Percentiles rank a stretch among this genome's conserved stretches.
Conservation (phyloP, 2,329 filamentous ascomycete species). For the Paraphoma chrysanthemicola region DNA sequence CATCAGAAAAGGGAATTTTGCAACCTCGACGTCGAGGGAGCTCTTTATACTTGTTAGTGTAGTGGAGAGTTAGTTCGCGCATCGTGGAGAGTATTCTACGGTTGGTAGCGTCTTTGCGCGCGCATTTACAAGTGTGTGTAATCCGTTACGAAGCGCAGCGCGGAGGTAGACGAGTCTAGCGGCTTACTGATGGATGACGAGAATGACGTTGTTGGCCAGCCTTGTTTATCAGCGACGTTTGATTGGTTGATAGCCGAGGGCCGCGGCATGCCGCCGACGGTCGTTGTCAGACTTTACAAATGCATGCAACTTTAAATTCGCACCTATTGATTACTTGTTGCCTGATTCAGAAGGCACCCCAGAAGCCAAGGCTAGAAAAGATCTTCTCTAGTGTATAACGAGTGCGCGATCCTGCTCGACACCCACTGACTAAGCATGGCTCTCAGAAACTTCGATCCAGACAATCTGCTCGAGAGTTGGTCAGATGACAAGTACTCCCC, state of each 20-base stretch:
- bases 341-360: slow-evolving; percentile 4
- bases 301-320: not conserved
- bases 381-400: not conserved
- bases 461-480: slow-evolving; percentile 55
- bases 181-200: slow-evolving; percentile 45
- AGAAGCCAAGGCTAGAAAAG: not conserved
- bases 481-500: slow-evolving; percentile 44
- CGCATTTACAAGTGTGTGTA: slow-evolving; percentile 47
- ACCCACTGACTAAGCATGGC: slow-evolving; percentile 23
- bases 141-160: slow-evolving; percentile 26
- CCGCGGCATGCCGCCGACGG: slow-evolving; percentile 7
- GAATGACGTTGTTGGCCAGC: slow-evolving; percentile 1
- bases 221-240: slow-evolving; percentile 22
- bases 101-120: slow-evolving; percentile 21
- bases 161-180: slow-evolving; percentile 6
- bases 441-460: slow-evolving; percentile 52
- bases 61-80: slow-evolving; percentile 24
- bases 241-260: slow-evolving; percentile 31
- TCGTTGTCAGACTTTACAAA: slow-evolving; percentile 1
- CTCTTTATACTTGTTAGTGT: slow-evolving; percentile 38
- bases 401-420: not conserved
- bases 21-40: slow-evolving; percentile 8
- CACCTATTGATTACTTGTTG: slow-evolving; percentile 7
- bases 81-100: slow-evolving; percentile 31
- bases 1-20: slow-evolving; percentile 31